Conservation (phyloP, 257 asterid genomes). For the Craterostigma plantagineum region DNA sequence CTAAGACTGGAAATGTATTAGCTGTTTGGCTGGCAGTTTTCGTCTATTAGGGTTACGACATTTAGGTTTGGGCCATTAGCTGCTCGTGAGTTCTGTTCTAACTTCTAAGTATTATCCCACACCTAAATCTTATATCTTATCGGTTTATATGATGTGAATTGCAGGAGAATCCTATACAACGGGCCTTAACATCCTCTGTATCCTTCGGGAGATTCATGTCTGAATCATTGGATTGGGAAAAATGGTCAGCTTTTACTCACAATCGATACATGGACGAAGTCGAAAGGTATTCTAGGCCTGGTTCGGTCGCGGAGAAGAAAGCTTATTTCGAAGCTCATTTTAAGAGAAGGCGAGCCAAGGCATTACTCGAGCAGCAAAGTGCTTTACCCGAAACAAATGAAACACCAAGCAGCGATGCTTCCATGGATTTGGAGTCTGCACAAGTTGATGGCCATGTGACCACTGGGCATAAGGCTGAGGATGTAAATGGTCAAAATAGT, state of each 20-base stretch:
- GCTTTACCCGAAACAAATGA: constrained; percentile 9
- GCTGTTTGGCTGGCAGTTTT: too few relatives aligned
- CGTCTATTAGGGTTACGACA: too few relatives aligned
- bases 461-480: too few relatives aligned
- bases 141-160: neutral
- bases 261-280: constrained; percentile 82
- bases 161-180: constrained; percentile 48
- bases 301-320: constrained; percentile 66
- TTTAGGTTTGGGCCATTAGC: too few relatives aligned
- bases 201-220: constrained; percentile 78
- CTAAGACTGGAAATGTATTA: too few relatives aligned
- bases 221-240: constrained; percentile 75
- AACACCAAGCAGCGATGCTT: too few relatives aligned
- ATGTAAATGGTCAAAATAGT: too few relatives aligned
- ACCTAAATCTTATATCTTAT: too few relatives aligned
- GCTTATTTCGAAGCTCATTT: constrained; percentile 85
- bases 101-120: too few relatives aligned
- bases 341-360: constrained; percentile 54
- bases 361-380: constrained; percentile 37
- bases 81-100: too few relatives aligned
- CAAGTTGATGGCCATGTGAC: too few relatives aligned
- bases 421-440: too few relatives aligned
- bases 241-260: constrained; percentile 72
- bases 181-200: constrained; percentile 55
- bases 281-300: constrained; percentile 69